Conservation (phyloP, 2,329 filamentous ascomycete species). For the Aspergillus amoenus region DNA sequence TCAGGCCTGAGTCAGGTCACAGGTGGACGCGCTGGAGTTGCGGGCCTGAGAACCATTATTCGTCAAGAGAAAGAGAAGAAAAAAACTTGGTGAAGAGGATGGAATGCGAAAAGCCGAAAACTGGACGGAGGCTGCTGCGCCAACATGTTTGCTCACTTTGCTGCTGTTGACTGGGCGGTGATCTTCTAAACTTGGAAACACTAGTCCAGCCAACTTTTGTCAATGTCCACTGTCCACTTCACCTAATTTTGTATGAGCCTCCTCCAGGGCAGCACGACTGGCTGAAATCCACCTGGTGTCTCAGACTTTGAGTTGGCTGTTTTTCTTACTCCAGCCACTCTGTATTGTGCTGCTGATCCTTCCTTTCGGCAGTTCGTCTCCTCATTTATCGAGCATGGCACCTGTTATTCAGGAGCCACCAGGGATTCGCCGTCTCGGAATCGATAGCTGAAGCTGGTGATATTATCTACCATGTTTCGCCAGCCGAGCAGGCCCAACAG, state of each 20-base stretch:
- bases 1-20: not conserved
- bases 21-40: conserved; percentile 12
- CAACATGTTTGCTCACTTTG: conserved; percentile 24
- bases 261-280: not conserved
- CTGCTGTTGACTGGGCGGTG: conserved; percentile 8
- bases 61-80: conserved; percentile 11
- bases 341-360: not conserved
- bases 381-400: not conserved
- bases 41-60: not conserved
- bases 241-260: conserved; percentile 6
- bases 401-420: not conserved
- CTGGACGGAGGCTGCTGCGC: conserved; percentile 13
- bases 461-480: not conserved
- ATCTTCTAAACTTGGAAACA: conserved; percentile 23
- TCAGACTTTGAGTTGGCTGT: not conserved
- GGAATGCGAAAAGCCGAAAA: conserved; percentile 17
- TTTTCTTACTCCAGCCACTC: not conserved
- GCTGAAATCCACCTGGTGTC: not conserved
- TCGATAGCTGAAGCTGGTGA: not conserved
- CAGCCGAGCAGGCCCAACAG: not conserved
- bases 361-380: not conserved
- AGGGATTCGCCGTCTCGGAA: not conserved
- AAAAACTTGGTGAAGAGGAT: conserved; percentile 12
- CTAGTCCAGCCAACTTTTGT: conserved; percentile 2
- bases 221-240: not conserved